Conservation (phyloP, 176 grass and related monocot genomes). For the Ensete glaucum region DNA sequence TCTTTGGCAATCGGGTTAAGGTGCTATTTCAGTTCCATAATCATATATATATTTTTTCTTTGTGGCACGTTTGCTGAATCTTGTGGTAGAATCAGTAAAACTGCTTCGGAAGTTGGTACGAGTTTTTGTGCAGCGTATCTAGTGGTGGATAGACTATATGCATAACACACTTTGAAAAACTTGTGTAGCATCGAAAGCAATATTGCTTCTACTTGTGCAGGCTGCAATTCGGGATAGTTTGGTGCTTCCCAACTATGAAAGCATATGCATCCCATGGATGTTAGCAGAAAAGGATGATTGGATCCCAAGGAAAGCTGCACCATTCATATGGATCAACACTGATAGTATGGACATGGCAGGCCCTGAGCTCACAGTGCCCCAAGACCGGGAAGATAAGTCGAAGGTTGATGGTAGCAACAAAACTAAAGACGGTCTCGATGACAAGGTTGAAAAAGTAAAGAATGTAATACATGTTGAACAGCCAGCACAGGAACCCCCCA, state of each 20-base stretch:
- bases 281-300: conserved; percentile 79
- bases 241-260: conserved; percentile 87
- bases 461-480: conserved; percentile 27
- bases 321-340: conserved; percentile 64
- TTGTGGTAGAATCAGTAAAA: not conserved
- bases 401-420: conserved; percentile 26
- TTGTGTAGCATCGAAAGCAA: not conserved
- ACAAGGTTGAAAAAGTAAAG: conserved; percentile 35
- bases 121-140: too few species aligned
- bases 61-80: too few species aligned
- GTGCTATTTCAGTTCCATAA: conserved; percentile 27
- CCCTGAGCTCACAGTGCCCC: conserved; percentile 14
- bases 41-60: not conserved
- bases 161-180: not conserved
- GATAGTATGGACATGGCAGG: conserved; percentile 33
- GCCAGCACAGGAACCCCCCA: conserved; percentile 14
- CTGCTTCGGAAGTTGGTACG: not conserved
- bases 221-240: conserved; percentile 55
- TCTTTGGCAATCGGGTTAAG: conserved; percentile 78
- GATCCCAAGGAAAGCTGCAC: conserved; percentile 56
- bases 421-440: conserved; percentile 5
- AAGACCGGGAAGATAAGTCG: conserved; percentile 29
- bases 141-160: too few species aligned
- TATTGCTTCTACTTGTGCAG: conserved; percentile 22
- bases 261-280: conserved; percentile 73